Percentiles rank a stretch among this genome's conserved stretches.
Evolutionary conservation across 495 filamentous ascomycete species (phyloP).

Genomic region (Aspergillus coremiiformis): DNA sequence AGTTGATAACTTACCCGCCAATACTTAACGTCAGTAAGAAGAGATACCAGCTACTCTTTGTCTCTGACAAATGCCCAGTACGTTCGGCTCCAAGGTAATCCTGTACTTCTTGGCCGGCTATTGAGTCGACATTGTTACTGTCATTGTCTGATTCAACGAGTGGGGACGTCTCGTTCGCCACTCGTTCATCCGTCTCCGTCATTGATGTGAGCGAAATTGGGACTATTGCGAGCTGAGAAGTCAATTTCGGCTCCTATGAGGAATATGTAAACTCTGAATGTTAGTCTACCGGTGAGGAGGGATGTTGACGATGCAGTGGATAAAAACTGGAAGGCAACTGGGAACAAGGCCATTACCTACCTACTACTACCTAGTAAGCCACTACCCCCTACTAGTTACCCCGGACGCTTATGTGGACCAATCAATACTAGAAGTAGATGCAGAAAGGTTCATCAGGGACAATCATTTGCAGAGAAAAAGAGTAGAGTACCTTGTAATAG

Average conservation of each 20-base stretch:
- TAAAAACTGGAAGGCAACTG: too few species aligned
- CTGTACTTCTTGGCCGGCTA: constrained; percentile 6
- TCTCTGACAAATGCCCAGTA: constrained; percentile 9
- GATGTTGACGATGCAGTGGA: too few species aligned
- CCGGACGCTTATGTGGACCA: not conserved
- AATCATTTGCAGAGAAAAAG: not conserved
- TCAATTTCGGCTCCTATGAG: not conserved
- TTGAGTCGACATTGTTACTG: constrained; percentile 14
- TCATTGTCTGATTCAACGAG: constrained; percentile 23
- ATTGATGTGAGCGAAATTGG: not conserved
- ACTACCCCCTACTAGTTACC: too few species aligned
- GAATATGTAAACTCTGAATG: not conserved
- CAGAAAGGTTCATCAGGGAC: not conserved
- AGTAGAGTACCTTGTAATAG: not conserved
- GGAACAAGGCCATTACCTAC: too few species aligned
- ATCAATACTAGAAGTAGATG: not conserved
- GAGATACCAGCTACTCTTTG: constrained; percentile 73
- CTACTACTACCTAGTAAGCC: too few species aligned
- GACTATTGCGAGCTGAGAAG: not conserved
- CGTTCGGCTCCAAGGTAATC: constrained; percentile 14
- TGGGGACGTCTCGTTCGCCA: constrained; percentile 34
- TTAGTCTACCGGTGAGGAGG: too few species aligned
- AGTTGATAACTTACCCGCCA: constrained; percentile 50
- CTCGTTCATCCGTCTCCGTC: constrained; percentile 13
- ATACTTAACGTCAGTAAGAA: constrained; percentile 76